A percentile compares a stretch with the other conserved stretches of the same genome.
Evolutionary conservation across 768 basidiomycete genomes (phyloP).

Genomic region (Chalciporus sphaerocephalus): DNA sequence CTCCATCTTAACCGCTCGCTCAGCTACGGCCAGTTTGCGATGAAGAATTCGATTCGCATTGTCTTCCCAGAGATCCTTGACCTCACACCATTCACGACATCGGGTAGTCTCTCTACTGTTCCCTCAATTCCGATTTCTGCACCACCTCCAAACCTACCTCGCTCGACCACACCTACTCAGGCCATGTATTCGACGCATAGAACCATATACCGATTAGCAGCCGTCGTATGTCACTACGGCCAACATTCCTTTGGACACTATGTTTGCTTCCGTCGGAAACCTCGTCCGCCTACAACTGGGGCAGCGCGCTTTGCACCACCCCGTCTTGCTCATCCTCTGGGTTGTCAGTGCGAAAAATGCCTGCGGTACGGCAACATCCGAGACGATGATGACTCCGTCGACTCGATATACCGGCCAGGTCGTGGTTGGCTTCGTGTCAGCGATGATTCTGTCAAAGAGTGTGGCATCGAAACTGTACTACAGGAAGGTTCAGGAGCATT

Average conservation of each 20-base stretch:
- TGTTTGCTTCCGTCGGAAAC: constrained; percentile 84
- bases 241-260: constrained; percentile 94
- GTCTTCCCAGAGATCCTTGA: constrained; percentile 86
- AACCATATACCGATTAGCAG: constrained; percentile 79
- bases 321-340: constrained; percentile 38
- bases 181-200: constrained; percentile 48
- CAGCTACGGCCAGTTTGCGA: constrained; percentile 67
- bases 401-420: constrained; percentile 38
- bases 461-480: constrained; percentile 69
- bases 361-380: constrained; percentile 50
- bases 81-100: constrained; percentile 83
- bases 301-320: constrained; percentile 39
- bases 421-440: constrained; percentile 85
- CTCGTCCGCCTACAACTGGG: constrained; percentile 43
- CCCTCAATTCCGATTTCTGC: constrained; percentile 71
- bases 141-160: constrained; percentile 44
- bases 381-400: constrained; percentile 44
- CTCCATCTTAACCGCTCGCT: constrained; percentile 92
- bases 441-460: constrained; percentile 77
- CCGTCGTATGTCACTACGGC: constrained; percentile 91
- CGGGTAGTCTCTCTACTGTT: constrained; percentile 65
- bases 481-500: constrained; percentile 73
- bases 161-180: constrained; percentile 56
- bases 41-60: constrained; percentile 82
- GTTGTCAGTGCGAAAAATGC: constrained; percentile 47